These are phyloP conservation scores for Flaveria brownii DNA, from an alignment of 129 eudicot genomes.

Conservation along the genomic window DNA sequence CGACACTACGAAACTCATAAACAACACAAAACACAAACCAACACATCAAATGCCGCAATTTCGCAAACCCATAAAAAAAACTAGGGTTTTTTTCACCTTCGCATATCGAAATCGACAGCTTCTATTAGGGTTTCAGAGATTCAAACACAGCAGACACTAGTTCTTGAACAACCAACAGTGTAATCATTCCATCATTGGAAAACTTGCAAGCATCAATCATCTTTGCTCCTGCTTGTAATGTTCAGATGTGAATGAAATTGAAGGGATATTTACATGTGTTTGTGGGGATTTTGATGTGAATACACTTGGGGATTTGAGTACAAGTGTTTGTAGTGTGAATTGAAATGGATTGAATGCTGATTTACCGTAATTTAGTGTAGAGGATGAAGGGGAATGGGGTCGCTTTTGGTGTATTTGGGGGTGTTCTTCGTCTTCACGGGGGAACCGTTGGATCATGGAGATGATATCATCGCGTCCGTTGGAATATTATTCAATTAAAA, in stretches of 20 bases:
- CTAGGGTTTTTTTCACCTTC: slow-evolving; percentile 34
- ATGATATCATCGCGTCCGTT: slow-evolving; percentile 16
- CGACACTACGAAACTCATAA: neutral
- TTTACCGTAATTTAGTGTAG: neutral
- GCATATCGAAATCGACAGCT: slow-evolving; percentile 22
- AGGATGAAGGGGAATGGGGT: neutral
- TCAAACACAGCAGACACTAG: neutral
- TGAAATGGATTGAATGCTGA: slow-evolving; percentile 15
- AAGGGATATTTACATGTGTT: neutral
- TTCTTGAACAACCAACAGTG: slow-evolving; percentile 15
- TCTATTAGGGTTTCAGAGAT: slow-evolving; percentile 31
- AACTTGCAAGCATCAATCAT: slow-evolving; percentile 15
- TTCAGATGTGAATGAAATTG: slow-evolving; percentile 10
- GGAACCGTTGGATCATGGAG: slow-evolving; percentile 21
- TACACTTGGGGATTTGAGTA: slow-evolving; percentile 8
- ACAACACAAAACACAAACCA: slow-evolving; percentile 6
- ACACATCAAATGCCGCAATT: slow-evolving; percentile 26
- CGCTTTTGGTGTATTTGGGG: slow-evolving; percentile 22
- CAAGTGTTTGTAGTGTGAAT: neutral
- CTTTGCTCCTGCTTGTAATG: neutral
- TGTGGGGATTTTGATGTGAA: slow-evolving; percentile 18
- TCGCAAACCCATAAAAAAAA: slow-evolving; percentile 5
- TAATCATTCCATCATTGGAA: neutral
- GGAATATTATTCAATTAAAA: neutral
- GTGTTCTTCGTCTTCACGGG: slow-evolving; percentile 29